Conservation (phyloP, 352 stramenopile genomes). For the Albugo candida region DNA sequence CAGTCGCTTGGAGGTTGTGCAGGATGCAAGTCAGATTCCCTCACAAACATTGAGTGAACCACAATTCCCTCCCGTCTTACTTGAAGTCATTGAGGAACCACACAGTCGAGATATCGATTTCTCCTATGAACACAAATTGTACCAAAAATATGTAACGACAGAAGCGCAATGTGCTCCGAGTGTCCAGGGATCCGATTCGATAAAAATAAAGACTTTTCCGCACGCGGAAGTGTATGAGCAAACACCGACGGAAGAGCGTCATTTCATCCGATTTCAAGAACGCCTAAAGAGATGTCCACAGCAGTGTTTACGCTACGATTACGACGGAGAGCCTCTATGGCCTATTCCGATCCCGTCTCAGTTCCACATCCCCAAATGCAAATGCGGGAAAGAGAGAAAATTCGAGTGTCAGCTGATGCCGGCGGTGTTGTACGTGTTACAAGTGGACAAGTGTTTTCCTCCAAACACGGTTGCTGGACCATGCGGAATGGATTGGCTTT, state of each 20-base stretch:
- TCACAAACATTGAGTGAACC: conserved; percentile 1
- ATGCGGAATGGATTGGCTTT: conserved; percentile 65
- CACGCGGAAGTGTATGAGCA: conserved; percentile 63
- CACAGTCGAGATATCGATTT: conserved; percentile 50
- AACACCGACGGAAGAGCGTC: conserved; percentile 41
- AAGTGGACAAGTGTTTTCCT: conserved; percentile 38
- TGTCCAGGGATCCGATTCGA: conserved; percentile 28
- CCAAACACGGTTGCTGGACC: conserved; percentile 4
- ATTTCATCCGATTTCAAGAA: conserved; percentile 77
- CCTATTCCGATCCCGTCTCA: conserved; percentile 25
- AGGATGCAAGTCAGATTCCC: background rate
- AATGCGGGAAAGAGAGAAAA: conserved; percentile 34
- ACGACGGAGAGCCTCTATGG: conserved; percentile 67
- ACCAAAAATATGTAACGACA: conserved; percentile 71
- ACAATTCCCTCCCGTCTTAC: conserved; percentile 15
- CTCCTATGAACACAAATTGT: conserved; percentile 42
- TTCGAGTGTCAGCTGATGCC: conserved; percentile 52
- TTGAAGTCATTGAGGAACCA: conserved; percentile 62
- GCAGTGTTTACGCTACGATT: conserved; percentile 72
- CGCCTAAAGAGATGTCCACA: conserved; percentile 53
- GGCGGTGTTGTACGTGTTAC: conserved; percentile 73
- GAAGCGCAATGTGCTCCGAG: conserved; percentile 64
- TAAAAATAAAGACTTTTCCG: conserved; percentile 38
- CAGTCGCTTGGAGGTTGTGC: conserved; percentile 4
- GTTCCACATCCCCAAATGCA: conserved; percentile 29